Evolutionary conservation across 345 rosid species (phyloP), one percentile per base, ranked within the genome.

Genomic region (Brassica juncea): DNA sequence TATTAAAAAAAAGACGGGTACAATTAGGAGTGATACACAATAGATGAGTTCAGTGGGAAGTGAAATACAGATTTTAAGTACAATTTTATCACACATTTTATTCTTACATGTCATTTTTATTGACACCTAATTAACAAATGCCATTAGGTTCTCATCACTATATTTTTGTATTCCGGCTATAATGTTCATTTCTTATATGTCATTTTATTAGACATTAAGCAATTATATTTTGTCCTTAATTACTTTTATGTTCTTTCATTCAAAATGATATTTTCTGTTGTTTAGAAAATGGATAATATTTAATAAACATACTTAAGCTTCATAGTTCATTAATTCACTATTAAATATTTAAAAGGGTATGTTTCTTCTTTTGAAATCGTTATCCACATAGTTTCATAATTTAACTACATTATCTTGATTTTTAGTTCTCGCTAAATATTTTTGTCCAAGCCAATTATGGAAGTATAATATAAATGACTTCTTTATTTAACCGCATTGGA

Each of bases 1-100:
- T 72, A 71, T 78, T 57, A 32, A 58, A 42, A 67, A 65, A 21
- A 77, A 77, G 66, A 54, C 49, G 49, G 37, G 72, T 37, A 55
- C 39, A 65, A 27, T 78, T 54, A 70, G 30, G 71, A 71, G 32
- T 8, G 66, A 77, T 70, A 63, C 52, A 62, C 21, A 47, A 60
- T 70, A 62, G 16, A 12, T 69, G 16, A 31, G 69, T 58, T 69
- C 52, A 59, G 54, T 31, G 62, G n/a, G 19, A 47, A 61, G 10
- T 61, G 11, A 44, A 68, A 60, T 60, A 31, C 37, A 44, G 23
- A 59, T 27, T 55, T 8, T 65, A n/a, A n/a, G 72, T 31, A 8
- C 49, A 63, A 8, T 34, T 70, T 69, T 4, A 30, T 15, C 14
- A 59, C 7, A 72, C 32, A 14, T 72, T 59, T 15, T 64, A 37